A percentile compares a stretch with the other conserved stretches of the same genome.
Evolutionary conservation across 2,329 filamentous ascomycete species (phyloP).

Genomic region (Colletotrichum brevisporum): DNA sequence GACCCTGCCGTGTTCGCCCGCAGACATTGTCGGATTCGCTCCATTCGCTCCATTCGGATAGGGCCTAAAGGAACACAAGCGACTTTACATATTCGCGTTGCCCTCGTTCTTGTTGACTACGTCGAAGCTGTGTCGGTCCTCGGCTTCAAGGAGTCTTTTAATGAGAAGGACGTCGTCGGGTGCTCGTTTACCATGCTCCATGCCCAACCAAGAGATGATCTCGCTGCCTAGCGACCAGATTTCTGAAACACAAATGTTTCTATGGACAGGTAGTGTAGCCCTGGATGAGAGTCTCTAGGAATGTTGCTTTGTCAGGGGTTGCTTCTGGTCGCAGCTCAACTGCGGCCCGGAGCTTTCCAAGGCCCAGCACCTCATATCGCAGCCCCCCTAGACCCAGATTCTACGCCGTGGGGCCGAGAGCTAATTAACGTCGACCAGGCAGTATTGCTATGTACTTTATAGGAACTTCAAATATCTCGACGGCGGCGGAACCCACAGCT

Average conservation of each 20-base stretch:
- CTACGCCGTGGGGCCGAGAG: background rate
- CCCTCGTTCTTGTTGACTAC: background rate
- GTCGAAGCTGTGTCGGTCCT: background rate
- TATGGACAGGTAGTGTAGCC: constrained; percentile 21
- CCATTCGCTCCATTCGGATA: background rate
- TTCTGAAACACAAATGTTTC: constrained; percentile 33
- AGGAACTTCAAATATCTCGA: no score
- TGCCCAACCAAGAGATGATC: constrained; percentile 9
- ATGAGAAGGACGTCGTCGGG: background rate
- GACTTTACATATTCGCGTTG: constrained; percentile 1
- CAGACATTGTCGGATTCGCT: background rate
- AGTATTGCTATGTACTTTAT: no score
- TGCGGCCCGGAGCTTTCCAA: constrained; percentile 24
- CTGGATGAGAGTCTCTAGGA: constrained; percentile 23
- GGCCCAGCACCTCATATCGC: constrained; percentile 21
- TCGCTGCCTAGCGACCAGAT: constrained; percentile 25
- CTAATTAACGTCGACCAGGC: no score
- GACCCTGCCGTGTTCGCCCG: constrained; percentile 11
- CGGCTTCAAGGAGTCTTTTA: constrained; percentile 9
- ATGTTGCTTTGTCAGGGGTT: constrained; percentile 18
- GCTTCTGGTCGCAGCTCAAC: constrained; percentile 26
- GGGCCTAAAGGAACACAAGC: background rate
- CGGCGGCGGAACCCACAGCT: constrained; percentile 9
- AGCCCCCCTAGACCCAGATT: constrained; percentile 4
- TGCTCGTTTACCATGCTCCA: constrained; percentile 8